Evolutionary conservation across 2,329 filamentous ascomycete genomes (phyloP), one percentile per base, ranked within the genome.

Genomic region (Colletotrichum cereale): DNA sequence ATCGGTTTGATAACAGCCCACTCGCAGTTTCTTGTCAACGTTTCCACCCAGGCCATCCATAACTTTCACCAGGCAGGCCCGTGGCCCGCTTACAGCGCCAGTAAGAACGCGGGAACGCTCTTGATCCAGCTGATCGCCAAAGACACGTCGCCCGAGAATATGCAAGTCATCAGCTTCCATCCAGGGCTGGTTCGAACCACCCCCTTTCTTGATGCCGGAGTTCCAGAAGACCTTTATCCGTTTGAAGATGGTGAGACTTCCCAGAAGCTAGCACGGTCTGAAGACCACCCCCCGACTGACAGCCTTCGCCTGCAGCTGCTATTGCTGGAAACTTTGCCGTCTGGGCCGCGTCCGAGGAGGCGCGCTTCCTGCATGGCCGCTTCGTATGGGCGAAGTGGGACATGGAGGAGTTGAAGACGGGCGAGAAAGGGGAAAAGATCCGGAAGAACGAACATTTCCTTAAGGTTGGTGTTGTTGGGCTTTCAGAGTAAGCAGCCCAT

Each of bases 361-460:
- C 84, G 2, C 68, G 66, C 10, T 84, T 84, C 62, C 71, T 85
- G 31, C 82, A 81, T 55, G 80, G 80, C 5, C 82, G 81, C 36
- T 81, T 81, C 44, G 76, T 82, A 4, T 82, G 79, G 78, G 76
- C 79, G 8, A 78, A 78, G n/a, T 85, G 84, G 83, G 84, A 85
- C 73, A 78, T 84, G 1, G 76, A 82, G 26, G 82, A 84, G 72
- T 64, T 84, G n/a, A 73, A 58, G n/a, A 63, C 44, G 6, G 74
- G 74, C 1, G 57, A 64, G 1, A 64, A 72, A 14, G 52, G 65
- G 31, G 66, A 73, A 42, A 50, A 44, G 14, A 44, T 78, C 29
- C 62, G 71, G 5, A 64, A 62, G 12, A 66, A 77, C 34, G 62
- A 61, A 5, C 47, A 74, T 38, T 77, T 71, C 40, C 71, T 78